A percentile compares a stretch with the other conserved stretches of the same genome.
phyloP scores from a whole-genome alignment of 1,139 yeast species.

The Zygotorulaspora mrakii region DNA sequence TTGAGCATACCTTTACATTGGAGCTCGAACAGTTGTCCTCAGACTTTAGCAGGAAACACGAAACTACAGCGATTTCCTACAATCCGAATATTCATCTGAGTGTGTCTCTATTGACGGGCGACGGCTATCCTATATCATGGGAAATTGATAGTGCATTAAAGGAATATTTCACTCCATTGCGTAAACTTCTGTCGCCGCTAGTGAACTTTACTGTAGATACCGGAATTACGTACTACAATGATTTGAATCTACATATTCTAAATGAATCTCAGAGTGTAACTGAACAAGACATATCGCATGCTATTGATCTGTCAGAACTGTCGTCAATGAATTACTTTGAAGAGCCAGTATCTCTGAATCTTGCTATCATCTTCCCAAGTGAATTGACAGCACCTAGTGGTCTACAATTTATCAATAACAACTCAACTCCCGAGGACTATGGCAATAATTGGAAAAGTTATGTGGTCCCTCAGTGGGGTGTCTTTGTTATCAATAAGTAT shows the following conservation, averaged over 20 bases:
- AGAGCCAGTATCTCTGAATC: conserved; percentile 28
- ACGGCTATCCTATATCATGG: conserved; percentile 55
- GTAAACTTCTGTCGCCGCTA: conserved; percentile 46
- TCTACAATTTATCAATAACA: conserved; percentile 23
- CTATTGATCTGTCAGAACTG: conserved; percentile 40
- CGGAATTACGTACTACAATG: conserved; percentile 66
- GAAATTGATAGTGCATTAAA: conserved; percentile 47
- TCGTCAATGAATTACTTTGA: conserved; percentile 30
- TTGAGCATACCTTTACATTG: conserved; percentile 50
- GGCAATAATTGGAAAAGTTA: conserved; percentile 53
- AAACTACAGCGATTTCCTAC: conserved; percentile 48
- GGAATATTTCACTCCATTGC: conserved; percentile 45
- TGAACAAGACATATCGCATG: conserved; percentile 36
- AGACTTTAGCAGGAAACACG: conserved; percentile 9
- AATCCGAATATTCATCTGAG: conserved; percentile 64
- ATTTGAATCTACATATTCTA: conserved; percentile 40
- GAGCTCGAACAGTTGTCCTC: conserved; percentile 41
- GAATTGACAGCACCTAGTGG: conserved; percentile 21
- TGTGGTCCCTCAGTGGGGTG: conserved; percentile 91
- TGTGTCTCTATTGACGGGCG: conserved; percentile 58
- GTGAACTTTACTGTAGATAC: conserved; percentile 75
- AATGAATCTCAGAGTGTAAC: conserved; percentile 41
- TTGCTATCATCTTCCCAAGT: conserved; percentile 35
- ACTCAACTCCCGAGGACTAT: conserved; percentile 39
- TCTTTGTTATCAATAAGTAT: conserved; percentile 51